These are phyloP conservation scores for Vitis rupestris DNA, from an alignment of 164 flowering plant genomes.

Conservation along the genomic window DNA sequence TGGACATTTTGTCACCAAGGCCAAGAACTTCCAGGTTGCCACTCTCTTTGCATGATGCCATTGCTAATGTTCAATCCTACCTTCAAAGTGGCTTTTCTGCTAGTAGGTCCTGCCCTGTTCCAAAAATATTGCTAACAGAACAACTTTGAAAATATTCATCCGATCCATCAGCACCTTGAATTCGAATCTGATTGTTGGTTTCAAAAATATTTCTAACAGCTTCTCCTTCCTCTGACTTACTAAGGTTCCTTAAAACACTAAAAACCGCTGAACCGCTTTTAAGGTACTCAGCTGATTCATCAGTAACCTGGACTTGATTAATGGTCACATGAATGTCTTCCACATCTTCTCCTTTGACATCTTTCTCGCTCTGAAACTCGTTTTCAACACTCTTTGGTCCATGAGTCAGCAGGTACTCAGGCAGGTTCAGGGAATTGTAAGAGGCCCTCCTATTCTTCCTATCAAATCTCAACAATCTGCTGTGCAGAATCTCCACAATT, in stretches of 20 bases:
- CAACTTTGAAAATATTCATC: slow-evolving; percentile 19
- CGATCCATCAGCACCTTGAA: slow-evolving; percentile 12
- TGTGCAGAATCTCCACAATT: slow-evolving; percentile 33
- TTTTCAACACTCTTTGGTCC: slow-evolving; percentile 34
- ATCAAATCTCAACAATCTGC: slow-evolving; percentile 28
- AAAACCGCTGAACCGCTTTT: too few relatives aligned
- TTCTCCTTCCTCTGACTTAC: slow-evolving; percentile 15
- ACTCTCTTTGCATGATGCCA: slow-evolving; percentile 14
- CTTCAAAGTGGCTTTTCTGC: slow-evolving; percentile 16
- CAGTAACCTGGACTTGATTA: slow-evolving; percentile 17
- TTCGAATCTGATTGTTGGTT: background rate
- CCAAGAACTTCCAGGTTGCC: slow-evolving; percentile 16
- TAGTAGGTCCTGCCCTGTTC: slow-evolving; percentile 16
- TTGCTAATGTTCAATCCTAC: slow-evolving; percentile 15
- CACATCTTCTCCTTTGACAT: slow-evolving; percentile 16
- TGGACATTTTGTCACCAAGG: slow-evolving; percentile 8
- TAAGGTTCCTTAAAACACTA: too few relatives aligned
- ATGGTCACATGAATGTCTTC: slow-evolving; percentile 20
- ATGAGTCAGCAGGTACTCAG: slow-evolving; percentile 36
- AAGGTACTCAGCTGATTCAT: slow-evolving; percentile 2
- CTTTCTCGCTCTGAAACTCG: slow-evolving; percentile 27
- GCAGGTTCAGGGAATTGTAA: slow-evolving; percentile 26
- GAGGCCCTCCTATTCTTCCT: slow-evolving; percentile 23
- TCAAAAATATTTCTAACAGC: slow-evolving; percentile 2
- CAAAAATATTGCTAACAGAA: slow-evolving; percentile 20